Conservation (phyloP, 179 eudicot species). For the Spergularia azorica region DNA sequence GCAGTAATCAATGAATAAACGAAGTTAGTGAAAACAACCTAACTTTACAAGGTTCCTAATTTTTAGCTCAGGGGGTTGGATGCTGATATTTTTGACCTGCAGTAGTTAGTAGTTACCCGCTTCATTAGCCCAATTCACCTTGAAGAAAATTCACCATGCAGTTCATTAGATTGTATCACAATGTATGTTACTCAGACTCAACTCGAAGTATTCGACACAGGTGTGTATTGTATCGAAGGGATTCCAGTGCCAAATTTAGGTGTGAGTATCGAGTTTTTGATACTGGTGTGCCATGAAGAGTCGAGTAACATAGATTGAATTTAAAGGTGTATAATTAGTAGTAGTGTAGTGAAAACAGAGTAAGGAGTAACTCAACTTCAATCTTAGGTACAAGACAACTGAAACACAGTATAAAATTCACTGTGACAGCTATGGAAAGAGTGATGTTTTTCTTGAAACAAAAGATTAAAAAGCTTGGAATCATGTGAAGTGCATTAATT, state of each 20-base stretch:
- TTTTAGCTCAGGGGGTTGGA: constrained; percentile 30
- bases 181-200: too few relatives aligned
- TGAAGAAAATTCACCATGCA: too few relatives aligned
- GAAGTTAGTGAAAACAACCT: constrained; percentile 30
- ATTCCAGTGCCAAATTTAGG: too few relatives aligned
- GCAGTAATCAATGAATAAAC: constrained; percentile 25
- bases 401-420: not conserved
- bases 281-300: too few relatives aligned
- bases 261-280: too few relatives aligned
- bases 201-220: too few relatives aligned
- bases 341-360: not conserved
- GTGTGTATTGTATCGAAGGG: too few relatives aligned
- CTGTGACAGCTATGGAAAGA: constrained; percentile 24
- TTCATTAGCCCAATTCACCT: not conserved
- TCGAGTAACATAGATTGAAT: too few relatives aligned
- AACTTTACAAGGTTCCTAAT: constrained; percentile 39
- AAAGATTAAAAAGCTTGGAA: constrained; percentile 38
- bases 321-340: not conserved
- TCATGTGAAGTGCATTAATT: constrained; percentile 42
- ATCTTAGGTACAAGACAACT: not conserved
- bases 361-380: constrained; percentile 8
- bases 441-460: constrained; percentile 35
- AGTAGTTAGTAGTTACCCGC: not conserved
- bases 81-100: constrained; percentile 25
- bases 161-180: not conserved